These are phyloP conservation scores for Umbelopsis sp. DNA, from an alignment of 371 early-diverging fungal species.

Conservation along the genomic window DNA sequence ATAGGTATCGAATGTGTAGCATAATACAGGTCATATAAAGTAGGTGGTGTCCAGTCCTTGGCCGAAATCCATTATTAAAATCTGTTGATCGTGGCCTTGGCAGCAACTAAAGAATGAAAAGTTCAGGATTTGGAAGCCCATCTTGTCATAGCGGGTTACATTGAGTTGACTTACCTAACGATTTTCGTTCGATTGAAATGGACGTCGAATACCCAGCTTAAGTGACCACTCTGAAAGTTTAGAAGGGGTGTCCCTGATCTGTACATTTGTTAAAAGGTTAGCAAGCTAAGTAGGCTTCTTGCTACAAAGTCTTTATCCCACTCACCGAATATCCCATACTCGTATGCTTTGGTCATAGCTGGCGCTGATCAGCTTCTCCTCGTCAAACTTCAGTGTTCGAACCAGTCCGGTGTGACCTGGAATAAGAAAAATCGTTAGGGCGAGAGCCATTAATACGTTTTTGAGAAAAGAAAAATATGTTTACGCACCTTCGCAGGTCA, in stretches of 20 bases:
- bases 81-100: conserved; percentile 78
- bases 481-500: conserved; percentile 45
- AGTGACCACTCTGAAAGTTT: conserved; percentile 76
- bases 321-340: conserved; percentile 79
- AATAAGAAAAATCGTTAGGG: no score
- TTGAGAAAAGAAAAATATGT: no score
- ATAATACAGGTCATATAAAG: conserved; percentile 21
- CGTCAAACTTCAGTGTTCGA: conserved; percentile 80
- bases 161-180: conserved; percentile 56
- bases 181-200: conserved; percentile 82
- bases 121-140: neutral
- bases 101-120: conserved; percentile 31
- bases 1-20: neutral
- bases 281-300: no score
- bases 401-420: conserved; percentile 89
- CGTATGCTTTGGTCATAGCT: conserved; percentile 94
- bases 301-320: no score
- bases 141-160: neutral
- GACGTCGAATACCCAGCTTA: conserved; percentile 96
- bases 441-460: no score
- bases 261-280: neutral
- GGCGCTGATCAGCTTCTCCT: conserved; percentile 55
- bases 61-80: conserved; percentile 85
- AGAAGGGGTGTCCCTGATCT: conserved; percentile 48
- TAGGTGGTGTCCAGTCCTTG: conserved; percentile 56